phyloP scores from a whole-genome alignment of 2,329 filamentous ascomycete genomes.

The Aureobasidium sp. region DNA sequence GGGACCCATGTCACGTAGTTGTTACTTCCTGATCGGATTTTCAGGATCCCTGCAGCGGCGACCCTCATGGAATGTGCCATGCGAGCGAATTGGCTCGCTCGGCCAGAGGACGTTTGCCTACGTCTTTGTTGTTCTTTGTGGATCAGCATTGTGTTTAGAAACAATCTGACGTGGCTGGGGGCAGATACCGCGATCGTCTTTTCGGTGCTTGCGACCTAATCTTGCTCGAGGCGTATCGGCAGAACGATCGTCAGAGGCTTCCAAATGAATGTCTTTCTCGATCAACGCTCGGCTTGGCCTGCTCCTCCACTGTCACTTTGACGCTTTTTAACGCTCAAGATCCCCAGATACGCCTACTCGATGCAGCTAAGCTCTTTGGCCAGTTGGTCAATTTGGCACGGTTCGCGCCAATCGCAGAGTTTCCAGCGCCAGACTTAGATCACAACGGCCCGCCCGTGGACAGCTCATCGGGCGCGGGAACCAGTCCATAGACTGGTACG shows the following conservation, averaged over 20 bases:
- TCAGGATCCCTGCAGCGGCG: not conserved
- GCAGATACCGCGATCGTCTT: not conserved
- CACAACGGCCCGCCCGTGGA: conserved; percentile 10
- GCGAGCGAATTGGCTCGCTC: not conserved
- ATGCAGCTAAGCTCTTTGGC: not conserved
- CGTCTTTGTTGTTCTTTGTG: not conserved
- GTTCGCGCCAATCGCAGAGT: not conserved
- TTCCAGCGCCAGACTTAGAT: not conserved
- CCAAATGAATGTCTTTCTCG: conserved; percentile 2
- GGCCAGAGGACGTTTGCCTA: not conserved
- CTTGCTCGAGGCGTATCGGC: not conserved
- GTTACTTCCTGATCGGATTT: not conserved
- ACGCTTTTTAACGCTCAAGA: not conserved
- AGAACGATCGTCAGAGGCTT: conserved; percentile 3
- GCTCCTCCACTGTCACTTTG: not conserved
- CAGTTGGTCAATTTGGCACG: not conserved
- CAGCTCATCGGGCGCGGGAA: conserved; percentile 4
- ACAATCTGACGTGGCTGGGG: not conserved
- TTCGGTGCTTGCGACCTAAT: not conserved
- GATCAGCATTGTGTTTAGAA: not conserved
- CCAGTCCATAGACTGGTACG: not conserved
- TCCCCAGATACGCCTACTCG: not conserved
- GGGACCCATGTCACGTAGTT: not conserved
- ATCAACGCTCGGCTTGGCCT: not conserved
- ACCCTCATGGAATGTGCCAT: not conserved